Percentiles rank a stretch among this genome's conserved stretches.
Evolutionary conservation across 73 alveolate species (phyloP).

Genomic region (Effrenium voratum): DNA sequence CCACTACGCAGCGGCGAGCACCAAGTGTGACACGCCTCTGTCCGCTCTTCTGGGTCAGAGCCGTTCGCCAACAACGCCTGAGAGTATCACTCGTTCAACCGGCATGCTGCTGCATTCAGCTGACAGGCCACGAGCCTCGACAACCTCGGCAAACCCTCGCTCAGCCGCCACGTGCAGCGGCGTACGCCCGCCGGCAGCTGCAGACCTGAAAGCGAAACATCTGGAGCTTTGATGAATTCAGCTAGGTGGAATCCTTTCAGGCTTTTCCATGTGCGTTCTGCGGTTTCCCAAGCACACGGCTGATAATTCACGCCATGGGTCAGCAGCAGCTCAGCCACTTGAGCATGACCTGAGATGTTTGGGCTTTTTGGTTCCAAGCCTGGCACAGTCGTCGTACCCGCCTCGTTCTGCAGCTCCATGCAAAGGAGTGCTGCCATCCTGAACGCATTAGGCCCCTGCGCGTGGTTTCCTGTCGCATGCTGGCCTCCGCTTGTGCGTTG

Average conservation of each 20-base stretch:
- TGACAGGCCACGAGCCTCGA: slow-evolving; percentile 4
- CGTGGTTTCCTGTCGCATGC: background rate
- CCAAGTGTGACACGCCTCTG: background rate
- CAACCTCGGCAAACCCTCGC: slow-evolving; percentile 85
- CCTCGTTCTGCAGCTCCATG: slow-evolving; percentile 80
- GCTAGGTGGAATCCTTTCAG: too few relatives aligned
- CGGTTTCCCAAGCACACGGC: slow-evolving; percentile 4
- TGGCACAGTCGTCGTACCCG: background rate
- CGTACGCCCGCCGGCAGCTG: slow-evolving; percentile 67
- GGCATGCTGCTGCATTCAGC: background rate
- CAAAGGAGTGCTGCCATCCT: slow-evolving; percentile 69
- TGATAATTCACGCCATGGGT: slow-evolving; percentile 38
- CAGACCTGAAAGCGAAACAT: background rate
- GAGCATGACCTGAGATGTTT: slow-evolving; percentile 25
- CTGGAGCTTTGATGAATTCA: too few relatives aligned
- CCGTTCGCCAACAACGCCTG: slow-evolving; percentile 80
- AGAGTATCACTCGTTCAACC: background rate
- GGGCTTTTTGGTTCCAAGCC: background rate
- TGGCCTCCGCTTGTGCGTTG: slow-evolving; percentile 41
- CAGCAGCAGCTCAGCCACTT: slow-evolving; percentile 58
- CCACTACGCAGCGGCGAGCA: background rate
- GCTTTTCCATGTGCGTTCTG: background rate
- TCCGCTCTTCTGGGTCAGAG: slow-evolving; percentile 62
- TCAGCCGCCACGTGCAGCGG: slow-evolving; percentile 81
- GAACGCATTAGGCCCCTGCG: background rate